Evolutionary conservation across 2,329 filamentous ascomycete genomes (phyloP), one percentile per base, ranked within the genome.

Genomic region (Daldinia sp.): DNA sequence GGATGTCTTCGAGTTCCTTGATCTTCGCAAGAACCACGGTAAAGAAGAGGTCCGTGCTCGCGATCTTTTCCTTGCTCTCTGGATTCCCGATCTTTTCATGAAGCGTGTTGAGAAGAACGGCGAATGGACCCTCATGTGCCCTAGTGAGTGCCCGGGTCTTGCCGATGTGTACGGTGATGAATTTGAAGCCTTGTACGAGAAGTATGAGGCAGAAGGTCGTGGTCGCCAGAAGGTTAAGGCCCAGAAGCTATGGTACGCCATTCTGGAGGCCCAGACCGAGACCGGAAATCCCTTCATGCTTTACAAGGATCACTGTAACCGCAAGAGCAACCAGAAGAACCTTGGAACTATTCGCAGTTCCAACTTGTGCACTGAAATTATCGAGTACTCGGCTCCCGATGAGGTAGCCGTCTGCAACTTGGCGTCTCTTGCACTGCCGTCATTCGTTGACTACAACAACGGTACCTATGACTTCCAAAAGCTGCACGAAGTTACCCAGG

Each of bases 311-410:
- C 88, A 91, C 78, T 95, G 92, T 89, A 99, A 99, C 89, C 90
- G 90, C 81, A 99, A 99, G 92, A 98, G 94, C 87, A 99, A 99
- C 89, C 96, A 99, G 86, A 98, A 99, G 91, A 99, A 99, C 84
- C 88, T 99, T 35, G 96, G 96, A 73, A 98, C 94, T 70, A 99
- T 99, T 77, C 94, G 94, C 82, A 98, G 93, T 87, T 99, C 96
- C 78, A 99, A 99, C 82, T 87, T 99, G 55, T 99, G 96, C 90
- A 98, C 95, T 57, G 96, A 99, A 83, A 99, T 99, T 76, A 89
- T 99, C 73, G 96, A 99, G 85, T 99, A 98, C 86, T 97, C 87
- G 73, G 93, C 96, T 39, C 95, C 96, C 39, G 96, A 99, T 82
- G 96, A 99, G 88, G 96, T 99, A 57, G 96, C 96, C 74, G 96